Evolutionary conservation across 129 eudicot species (phyloP).

Genomic region (Smallanthus sonchifolius): DNA sequence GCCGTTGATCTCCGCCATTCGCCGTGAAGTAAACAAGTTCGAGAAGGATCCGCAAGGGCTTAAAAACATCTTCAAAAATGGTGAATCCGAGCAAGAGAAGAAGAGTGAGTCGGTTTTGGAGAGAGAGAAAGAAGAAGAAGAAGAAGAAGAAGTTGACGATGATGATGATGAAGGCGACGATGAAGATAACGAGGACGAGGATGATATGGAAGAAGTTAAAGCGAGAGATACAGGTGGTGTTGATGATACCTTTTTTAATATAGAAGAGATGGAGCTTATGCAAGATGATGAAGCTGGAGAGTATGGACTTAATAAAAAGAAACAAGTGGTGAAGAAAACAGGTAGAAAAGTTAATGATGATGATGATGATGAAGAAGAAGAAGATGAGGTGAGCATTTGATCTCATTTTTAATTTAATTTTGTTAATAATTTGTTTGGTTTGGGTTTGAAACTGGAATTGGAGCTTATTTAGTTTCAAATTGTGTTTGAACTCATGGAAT

Average conservation of each 20-base stretch:
- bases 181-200: conserved; percentile 34
- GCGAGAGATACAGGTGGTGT: conserved; percentile 37
- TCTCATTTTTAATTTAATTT: background rate
- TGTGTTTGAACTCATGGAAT: background rate
- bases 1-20: conserved; percentile 51
- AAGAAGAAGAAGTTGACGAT: conserved; percentile 22
- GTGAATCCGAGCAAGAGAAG: conserved; percentile 1
- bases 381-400: conserved; percentile 47
- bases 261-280: conserved; percentile 65
- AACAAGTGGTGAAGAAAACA: conserved; percentile 21
- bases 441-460: background rate
- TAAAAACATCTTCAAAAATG: conserved; percentile 19
- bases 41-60: conserved; percentile 54
- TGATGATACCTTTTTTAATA: conserved; percentile 71
- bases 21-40: conserved; percentile 50
- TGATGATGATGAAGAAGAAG: conserved; percentile 33
- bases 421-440: background rate
- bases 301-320: conserved; percentile 47
- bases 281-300: conserved; percentile 71
- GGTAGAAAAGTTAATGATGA: conserved; percentile 23
- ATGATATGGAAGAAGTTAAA: conserved; percentile 2
- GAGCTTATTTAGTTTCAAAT: background rate
- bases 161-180: conserved; percentile 33
- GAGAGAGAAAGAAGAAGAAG: conserved; percentile 18
- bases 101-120: conserved; percentile 16